Base-by-base conservation (phyloP, 805 yeast species). In the Suhomyces vadensis region DNA sequence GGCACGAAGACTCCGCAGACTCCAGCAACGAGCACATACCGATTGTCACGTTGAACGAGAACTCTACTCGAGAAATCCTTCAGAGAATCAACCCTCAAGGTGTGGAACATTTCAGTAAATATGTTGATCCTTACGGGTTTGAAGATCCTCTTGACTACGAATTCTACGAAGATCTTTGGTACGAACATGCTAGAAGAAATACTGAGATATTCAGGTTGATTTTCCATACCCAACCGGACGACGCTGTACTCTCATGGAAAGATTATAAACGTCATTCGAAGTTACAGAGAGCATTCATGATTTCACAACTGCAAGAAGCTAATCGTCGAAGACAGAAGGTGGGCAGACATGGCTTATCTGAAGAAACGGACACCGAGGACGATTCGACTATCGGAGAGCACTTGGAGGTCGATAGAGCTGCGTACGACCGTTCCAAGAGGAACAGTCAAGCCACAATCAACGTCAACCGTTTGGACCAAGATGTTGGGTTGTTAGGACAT, bases 141-240 rank as follows among this genome's bases (percentile, higher is more conserved):
- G 83, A 78, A 45, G 99, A 94, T 65, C 99, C 99, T 0, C 61
- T 94, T 38, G 80, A 77, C 47, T 85, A 79, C n/a, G 79, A 78
- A 2, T 94, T 94, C 60, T 88, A 81, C 56, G 91, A 87, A 54
- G 97, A 89, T 54, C 61, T 83, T 6, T 92, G 97, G 97, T 78
- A 75, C 60, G 83, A 83, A 4, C 81, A 79, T 55, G 97, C 99
- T 0, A 70, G 85, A 42, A 75, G 91, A 55, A 94, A 94, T 58
- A 89, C 98, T 0, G 74, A 79, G 47, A 69, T 95, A 1, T 94
- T 79, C 68, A 75, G 97, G 48, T 73, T 85, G 62, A 87, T 94
- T 1, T 94, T 94, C 75, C 91, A 91, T 51, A 82, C 88, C 49
- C 99, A 95, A 60, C 99, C 99, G 0, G 99, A 94, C 64, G 89